Conservation (phyloP, 2,329 filamentous ascomycete genomes). For the Colletotrichum graminicola region DNA sequence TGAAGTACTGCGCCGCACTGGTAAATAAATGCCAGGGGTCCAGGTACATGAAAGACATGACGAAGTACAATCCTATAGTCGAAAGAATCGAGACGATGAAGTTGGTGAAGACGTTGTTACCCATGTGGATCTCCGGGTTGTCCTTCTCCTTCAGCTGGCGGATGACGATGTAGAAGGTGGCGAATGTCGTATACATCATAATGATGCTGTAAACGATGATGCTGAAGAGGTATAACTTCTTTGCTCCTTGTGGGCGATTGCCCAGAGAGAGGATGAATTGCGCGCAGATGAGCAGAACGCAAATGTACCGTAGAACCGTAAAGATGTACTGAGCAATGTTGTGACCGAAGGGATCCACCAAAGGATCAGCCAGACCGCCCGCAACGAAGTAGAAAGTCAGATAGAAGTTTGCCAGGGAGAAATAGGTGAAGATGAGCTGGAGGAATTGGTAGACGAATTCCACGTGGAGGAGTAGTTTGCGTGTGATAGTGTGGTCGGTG, state of each 20-base stretch:
- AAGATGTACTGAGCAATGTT: slow-evolving; percentile 88
- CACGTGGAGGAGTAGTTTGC: slow-evolving; percentile 92
- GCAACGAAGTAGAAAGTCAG: slow-evolving; percentile 98
- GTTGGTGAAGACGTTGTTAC: slow-evolving; percentile 94
- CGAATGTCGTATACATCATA: slow-evolving; percentile 96
- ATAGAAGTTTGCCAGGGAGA: slow-evolving; percentile 98
- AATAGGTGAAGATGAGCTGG: slow-evolving; percentile 94
- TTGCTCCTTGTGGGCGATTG: slow-evolving; percentile 94
- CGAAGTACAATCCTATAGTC: slow-evolving; percentile 92
- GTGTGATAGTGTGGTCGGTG: slow-evolving; percentile 89
- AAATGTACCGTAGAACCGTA: slow-evolving; percentile 84
- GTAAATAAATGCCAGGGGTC: slow-evolving; percentile 99
- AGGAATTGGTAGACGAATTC: slow-evolving; percentile 97
- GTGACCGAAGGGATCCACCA: slow-evolving; percentile 92
- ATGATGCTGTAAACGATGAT: slow-evolving; percentile 94
- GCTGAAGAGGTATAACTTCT: slow-evolving; percentile 86
- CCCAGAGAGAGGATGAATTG: slow-evolving; percentile 98
- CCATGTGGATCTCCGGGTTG: slow-evolving; percentile 64
- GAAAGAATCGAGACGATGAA: slow-evolving; percentile 90
- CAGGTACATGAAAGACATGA: slow-evolving; percentile 96
- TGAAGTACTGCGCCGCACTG: slow-evolving; percentile 89
- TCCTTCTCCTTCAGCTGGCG: slow-evolving; percentile 75
- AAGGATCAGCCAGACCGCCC: slow-evolving; percentile 83
- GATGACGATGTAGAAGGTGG: slow-evolving; percentile 88
- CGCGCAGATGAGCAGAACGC: slow-evolving; percentile 87